Base-by-base conservation (phyloP, 345 rosid genomes). In the Lepidium sativum region DNA sequence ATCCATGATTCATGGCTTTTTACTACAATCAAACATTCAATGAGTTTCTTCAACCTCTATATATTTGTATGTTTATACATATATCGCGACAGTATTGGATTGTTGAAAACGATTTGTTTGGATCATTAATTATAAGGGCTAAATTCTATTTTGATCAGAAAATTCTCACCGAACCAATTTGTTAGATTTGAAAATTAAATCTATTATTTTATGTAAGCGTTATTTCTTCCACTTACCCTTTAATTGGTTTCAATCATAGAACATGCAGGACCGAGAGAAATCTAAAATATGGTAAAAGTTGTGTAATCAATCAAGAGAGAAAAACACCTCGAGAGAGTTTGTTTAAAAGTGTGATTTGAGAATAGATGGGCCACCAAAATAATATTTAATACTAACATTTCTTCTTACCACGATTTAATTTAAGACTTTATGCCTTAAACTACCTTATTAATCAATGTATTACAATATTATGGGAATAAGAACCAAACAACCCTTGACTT, bases 1-100 rank as follows among this genome's bases (percentile, higher is more conserved):
- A 48, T 65, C 76, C 76, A 65, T 72, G 54, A 65, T 48, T 72
- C 76, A 72, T 72, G 76, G 76, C 71, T 65, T 72, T 72, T 72
- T 57, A 65, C 66, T 43, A 65, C 61, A 65, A 57, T 57, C 71
- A 60, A 71, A 48, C 53, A 49, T 51, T 65, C 41, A 57, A 32
- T 40, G 70, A 9, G 29, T 71, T 55, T 63, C 70, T 27, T 56
- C 44, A 31, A 64, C 59, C 32, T 20, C 23, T 57, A n/a, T 27
- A 18, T 44, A 63, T 55, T 7, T 49, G 6, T 49, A 14, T 63
- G 48, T 53, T 9, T 58, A 53, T n/a, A 25, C 29, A 39, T 20
- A 10, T 16, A 38, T n/a, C 70, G 56, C 48, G 45, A 40, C 13
- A 11, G 4, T 48, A 32, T 16, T 29, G 13, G 41, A 45, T 58